Conservation (phyloP, 306 rosid genomes). For the Citrullus colocynthis region DNA sequence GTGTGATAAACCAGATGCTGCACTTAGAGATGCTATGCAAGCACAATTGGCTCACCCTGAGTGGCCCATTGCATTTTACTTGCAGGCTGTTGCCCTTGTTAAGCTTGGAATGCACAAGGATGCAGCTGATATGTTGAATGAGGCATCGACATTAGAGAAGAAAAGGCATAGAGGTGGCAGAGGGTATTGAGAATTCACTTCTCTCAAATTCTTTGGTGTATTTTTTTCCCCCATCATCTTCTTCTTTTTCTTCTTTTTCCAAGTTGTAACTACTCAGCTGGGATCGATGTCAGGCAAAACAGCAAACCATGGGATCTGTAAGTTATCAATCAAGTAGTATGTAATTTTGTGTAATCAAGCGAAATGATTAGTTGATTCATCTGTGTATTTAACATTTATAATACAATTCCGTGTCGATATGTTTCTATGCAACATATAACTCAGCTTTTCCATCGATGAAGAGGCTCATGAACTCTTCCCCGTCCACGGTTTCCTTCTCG, state of each 20-base stretch:
- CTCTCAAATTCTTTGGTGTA: neutral
- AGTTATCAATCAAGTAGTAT: conserved; percentile 12
- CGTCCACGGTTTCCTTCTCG: conserved; percentile 93
- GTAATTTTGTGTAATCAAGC: conserved; percentile 21
- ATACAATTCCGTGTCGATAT: conserved; percentile 15
- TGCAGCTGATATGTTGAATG: conserved; percentile 61
- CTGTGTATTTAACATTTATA: conserved; percentile 17
- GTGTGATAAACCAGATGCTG: conserved; percentile 71
- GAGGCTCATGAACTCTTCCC: conserved; percentile 90
- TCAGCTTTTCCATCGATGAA: conserved; percentile 92
- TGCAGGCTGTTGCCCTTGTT: conserved; percentile 78
- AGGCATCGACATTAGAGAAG: conserved; percentile 58
- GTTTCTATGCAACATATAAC: conserved; percentile 37
- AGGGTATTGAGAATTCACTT: conserved; percentile 12
- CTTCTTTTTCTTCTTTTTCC: neutral
- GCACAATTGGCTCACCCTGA: conserved; percentile 62
- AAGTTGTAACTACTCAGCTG: neutral
- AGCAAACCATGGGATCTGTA: neutral
- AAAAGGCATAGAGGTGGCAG: conserved; percentile 37
- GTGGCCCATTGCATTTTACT: conserved; percentile 77
- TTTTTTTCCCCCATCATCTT: neutral
- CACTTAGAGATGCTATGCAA: conserved; percentile 77
- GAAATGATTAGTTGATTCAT: conserved; percentile 41
- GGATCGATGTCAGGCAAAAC: neutral
- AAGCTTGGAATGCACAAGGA: conserved; percentile 66